Evolutionary conservation across 257 asterid genomes (phyloP), one percentile per base, ranked within the genome.

Genomic region (Salvia hispanica): DNA sequence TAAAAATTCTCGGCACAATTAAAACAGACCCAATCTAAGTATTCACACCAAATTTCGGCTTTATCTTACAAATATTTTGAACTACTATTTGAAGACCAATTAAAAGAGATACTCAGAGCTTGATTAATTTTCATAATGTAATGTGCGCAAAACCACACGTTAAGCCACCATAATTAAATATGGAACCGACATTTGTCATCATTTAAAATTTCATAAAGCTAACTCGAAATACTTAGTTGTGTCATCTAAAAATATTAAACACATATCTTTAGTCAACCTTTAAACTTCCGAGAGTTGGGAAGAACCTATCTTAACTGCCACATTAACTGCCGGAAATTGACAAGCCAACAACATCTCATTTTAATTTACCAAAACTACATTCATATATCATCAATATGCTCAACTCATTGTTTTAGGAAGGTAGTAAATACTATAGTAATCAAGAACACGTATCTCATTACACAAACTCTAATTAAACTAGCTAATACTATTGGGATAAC

Each of bases 281-380:
- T 73, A 18, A 70, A 67, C 66, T 58, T 63, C 66, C 44, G 16
- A 50, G 64, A 62, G 78, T 67, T 63, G 64, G 37, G 68, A 57
- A 44, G 79, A 50, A 50, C 50, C 70, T 43, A 33, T 78, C 67
- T 47, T 18, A 72, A 72, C 75, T 77, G 73, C 80, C 70, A 76
- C 52, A 37, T 60, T 70, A 81, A 66, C 92, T 64, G 74, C 84
- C 12, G 48, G 66, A 52, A 71, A 54, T 45, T 34, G 88, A 79
- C 79, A 16, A 57, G 31, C 63, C 85, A 80, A 75, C 85, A 43
- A 66, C 25, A 57, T 57, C 8, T 60, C 58, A 47, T 58, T 58
- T 52, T 33, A 10, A 43, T 28, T 50, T 48, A 66, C 34, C 36
- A 64, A 59, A 51, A 51, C 61, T 43, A n/a, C 39, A 48, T 34